Conservation (phyloP, 2,329 filamentous ascomycete species). For the Phoma sp. region DNA sequence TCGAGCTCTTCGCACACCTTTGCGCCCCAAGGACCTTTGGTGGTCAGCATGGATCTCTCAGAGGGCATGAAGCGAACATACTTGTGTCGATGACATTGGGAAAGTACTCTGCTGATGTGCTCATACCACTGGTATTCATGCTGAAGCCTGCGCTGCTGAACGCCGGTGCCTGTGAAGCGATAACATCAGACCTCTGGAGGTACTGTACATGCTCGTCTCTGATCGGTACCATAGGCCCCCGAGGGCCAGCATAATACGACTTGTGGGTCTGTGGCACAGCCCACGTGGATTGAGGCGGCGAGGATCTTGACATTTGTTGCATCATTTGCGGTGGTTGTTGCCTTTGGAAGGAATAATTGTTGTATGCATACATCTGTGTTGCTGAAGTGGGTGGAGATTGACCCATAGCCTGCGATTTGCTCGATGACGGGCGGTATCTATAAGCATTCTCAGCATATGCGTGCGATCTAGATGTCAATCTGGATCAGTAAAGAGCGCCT, state of each 20-base stretch:
- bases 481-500: slow-evolving; percentile 24
- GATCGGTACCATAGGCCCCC: slow-evolving; percentile 23
- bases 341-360: slow-evolving; percentile 34
- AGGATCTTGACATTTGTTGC: slow-evolving; percentile 40
- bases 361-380: slow-evolving; percentile 48
- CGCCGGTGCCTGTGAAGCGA: slow-evolving; percentile 33
- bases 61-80: slow-evolving; percentile 25
- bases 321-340: slow-evolving; percentile 31
- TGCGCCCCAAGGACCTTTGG: slow-evolving; percentile 48
- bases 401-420: slow-evolving; percentile 43
- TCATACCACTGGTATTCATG: slow-evolving; percentile 22
- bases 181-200: slow-evolving; percentile 32
- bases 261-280: slow-evolving; percentile 44
- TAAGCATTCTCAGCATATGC: slow-evolving; percentile 34
- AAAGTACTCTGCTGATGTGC: slow-evolving; percentile 45
- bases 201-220: slow-evolving; percentile 40
- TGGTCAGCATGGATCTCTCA: slow-evolving; percentile 25
- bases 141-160: slow-evolving; percentile 31
- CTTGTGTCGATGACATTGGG: slow-evolving; percentile 48
- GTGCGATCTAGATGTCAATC: not conserved
- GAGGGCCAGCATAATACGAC: slow-evolving; percentile 40
- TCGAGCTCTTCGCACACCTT: slow-evolving; percentile 50
- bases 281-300: slow-evolving; percentile 46
- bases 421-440: slow-evolving; percentile 48
- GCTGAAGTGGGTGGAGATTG: slow-evolving; percentile 40